Percentiles rank a stretch among this genome's conserved stretches.
Conservation (phyloP, 331 rosid genomes). For the Rosa hybrid region DNA sequence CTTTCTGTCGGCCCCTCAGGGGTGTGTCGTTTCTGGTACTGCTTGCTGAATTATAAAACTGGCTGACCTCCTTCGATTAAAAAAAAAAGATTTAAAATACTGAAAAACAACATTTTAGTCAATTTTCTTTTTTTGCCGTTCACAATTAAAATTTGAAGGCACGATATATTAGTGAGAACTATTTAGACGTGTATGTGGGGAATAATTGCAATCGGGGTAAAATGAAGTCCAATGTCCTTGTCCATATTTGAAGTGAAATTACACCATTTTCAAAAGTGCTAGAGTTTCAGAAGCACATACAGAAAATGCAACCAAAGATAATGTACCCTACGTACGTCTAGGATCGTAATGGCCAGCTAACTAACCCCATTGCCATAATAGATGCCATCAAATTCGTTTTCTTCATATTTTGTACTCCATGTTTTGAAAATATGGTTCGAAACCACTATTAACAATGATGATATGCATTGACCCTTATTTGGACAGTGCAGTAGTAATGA, state of each 20-base stretch:
- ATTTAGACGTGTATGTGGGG: too few species aligned
- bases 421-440: neutral
- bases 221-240: neutral
- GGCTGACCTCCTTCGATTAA: too few species aligned
- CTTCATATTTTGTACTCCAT: neutral
- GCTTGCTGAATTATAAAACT: too few species aligned
- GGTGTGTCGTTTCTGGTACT: too few species aligned
- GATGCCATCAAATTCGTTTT: neutral
- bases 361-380: neutral
- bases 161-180: too few species aligned
- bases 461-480: conserved; percentile 17
- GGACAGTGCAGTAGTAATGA: neutral
- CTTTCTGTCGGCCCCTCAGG: too few species aligned
- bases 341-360: neutral
- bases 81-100: too few species aligned
- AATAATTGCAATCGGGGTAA: neutral
- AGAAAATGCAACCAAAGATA: neutral
- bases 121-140: too few species aligned
- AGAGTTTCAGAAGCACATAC: neutral
- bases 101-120: too few species aligned
- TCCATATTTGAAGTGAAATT: neutral
- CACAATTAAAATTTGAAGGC: too few species aligned
- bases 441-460: conserved; percentile 2
- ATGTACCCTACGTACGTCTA: neutral
- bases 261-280: neutral